phyloP scores from a whole-genome alignment of 1,284 basidiomycete genomes.

The Ustilago hordei region DNA sequence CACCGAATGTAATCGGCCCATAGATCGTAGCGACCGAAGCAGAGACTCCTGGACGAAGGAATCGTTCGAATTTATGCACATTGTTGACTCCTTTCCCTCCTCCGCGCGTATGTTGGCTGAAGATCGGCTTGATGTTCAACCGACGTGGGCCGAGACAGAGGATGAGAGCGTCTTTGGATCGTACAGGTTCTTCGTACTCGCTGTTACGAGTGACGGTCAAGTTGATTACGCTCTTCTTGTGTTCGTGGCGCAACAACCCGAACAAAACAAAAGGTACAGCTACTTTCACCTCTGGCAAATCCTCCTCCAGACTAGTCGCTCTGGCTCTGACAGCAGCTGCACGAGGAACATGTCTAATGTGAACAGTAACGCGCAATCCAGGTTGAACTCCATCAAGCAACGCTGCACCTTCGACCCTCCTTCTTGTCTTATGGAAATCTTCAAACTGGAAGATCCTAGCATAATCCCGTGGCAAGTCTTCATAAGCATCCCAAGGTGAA shows the following conservation, averaged over 20 bases:
- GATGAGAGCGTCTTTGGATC: constrained; percentile 92
- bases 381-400: constrained; percentile 59
- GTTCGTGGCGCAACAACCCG: constrained; percentile 90
- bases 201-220: constrained; percentile 95
- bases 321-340: constrained; percentile 57
- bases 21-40: constrained; percentile 80
- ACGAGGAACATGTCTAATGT: constrained; percentile 57
- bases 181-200: constrained; percentile 87
- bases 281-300: constrained; percentile 28
- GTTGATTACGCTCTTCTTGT: constrained; percentile 93
- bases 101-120: constrained; percentile 82
- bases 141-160: constrained; percentile 90
- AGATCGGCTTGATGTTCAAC: constrained; percentile 85
- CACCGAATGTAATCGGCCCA: constrained; percentile 89
- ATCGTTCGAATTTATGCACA: constrained; percentile 97
- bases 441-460: constrained; percentile 97
- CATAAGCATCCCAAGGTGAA: constrained; percentile 96
- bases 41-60: constrained; percentile 79
- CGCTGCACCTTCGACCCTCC: constrained; percentile 74
- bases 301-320: constrained; percentile 9
- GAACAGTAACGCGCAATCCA: constrained; percentile 50
- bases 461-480: constrained; percentile 94
- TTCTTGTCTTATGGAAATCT: constrained; percentile 87
- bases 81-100: constrained; percentile 92
- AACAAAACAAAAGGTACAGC: constrained; percentile 79